These are phyloP conservation scores for Tilletia caries DNA, from an alignment of 1,284 basidiomycete species.

Conservation along the genomic window DNA sequence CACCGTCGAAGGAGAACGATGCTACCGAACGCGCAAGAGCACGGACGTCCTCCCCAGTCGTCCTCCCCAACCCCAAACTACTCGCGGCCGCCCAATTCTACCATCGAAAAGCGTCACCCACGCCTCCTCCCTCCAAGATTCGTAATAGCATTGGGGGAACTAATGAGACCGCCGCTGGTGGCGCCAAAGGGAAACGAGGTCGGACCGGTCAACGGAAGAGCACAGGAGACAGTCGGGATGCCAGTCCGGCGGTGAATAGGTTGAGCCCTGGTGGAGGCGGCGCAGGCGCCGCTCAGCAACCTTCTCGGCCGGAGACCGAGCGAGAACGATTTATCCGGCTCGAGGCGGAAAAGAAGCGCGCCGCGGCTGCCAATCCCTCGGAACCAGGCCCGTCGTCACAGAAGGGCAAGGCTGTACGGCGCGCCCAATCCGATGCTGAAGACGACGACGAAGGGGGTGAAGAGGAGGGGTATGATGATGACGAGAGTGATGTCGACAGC, in stretches of 20 bases:
- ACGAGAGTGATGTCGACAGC: slow-evolving; percentile 24
- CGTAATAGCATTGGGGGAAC: background rate
- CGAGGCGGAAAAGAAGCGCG: slow-evolving; percentile 30
- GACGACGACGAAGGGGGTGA: background rate
- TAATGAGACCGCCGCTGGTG: too few species aligned
- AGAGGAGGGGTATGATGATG: background rate
- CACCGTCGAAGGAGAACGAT: background rate
- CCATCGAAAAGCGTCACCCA: background rate
- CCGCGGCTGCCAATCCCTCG: too few species aligned
- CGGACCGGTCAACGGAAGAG: background rate
- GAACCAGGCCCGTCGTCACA: too few species aligned
- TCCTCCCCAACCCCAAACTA: background rate
- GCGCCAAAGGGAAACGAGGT: background rate
- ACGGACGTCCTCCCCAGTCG: background rate
- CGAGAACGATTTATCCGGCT: slow-evolving; percentile 43
- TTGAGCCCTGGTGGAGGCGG: background rate
- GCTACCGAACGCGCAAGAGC: slow-evolving; percentile 15
- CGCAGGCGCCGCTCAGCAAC: too few species aligned
- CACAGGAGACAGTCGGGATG: background rate
- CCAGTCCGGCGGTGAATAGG: background rate
- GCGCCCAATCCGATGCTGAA: background rate
- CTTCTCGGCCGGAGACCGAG: slow-evolving; percentile 25
- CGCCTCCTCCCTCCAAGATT: background rate
- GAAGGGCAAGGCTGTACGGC: background rate
- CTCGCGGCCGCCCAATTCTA: background rate